Conservation (phyloP, 805 yeast genomes). For the Myxozyma kluyveri region DNA sequence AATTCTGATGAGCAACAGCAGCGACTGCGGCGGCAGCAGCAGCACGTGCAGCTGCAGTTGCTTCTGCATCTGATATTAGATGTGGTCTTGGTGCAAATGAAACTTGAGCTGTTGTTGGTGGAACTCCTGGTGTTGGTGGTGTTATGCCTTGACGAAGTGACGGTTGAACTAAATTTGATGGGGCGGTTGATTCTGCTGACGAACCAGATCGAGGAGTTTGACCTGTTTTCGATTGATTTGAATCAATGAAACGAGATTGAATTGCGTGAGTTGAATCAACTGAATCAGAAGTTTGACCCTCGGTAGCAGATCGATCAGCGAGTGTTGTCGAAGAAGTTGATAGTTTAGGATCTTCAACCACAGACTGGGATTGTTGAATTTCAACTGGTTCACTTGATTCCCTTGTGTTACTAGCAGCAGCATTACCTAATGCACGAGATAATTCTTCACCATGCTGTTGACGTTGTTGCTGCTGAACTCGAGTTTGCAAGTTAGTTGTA, state of each 20-base stretch:
- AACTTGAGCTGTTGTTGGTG: slow-evolving; percentile 4
- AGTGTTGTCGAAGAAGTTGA: slow-evolving; percentile 1
- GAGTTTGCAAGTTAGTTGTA: neutral
- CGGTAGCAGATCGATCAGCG: slow-evolving; percentile 1
- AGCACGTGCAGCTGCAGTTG: slow-evolving; percentile 27
- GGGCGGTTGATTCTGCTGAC: neutral
- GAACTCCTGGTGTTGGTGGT: neutral
- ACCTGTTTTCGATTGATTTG: slow-evolving; percentile 1
- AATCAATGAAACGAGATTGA: slow-evolving; percentile 18
- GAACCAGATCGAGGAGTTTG: neutral
- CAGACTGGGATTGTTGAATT: neutral
- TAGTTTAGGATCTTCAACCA: slow-evolving; percentile 2
- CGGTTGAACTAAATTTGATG: neutral
- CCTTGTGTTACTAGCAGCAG: slow-evolving; percentile 7
- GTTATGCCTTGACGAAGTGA: neutral
- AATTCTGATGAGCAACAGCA: slow-evolving; percentile 18
- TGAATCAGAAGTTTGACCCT: slow-evolving; percentile 7
- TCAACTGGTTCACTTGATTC: neutral
- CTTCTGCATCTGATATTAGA: slow-evolving; percentile 26
- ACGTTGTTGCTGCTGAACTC: neutral
- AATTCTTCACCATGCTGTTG: slow-evolving; percentile 2
- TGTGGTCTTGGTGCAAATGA: slow-evolving; percentile 7
- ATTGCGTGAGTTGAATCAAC: slow-evolving; percentile 19
- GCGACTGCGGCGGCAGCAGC: slow-evolving; percentile 30
- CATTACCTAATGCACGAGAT: slow-evolving; percentile 1